These are phyloP conservation scores for Colletotrichum kahawae DNA, from an alignment of 2,329 filamentous ascomycete species.

Conservation along the genomic window DNA sequence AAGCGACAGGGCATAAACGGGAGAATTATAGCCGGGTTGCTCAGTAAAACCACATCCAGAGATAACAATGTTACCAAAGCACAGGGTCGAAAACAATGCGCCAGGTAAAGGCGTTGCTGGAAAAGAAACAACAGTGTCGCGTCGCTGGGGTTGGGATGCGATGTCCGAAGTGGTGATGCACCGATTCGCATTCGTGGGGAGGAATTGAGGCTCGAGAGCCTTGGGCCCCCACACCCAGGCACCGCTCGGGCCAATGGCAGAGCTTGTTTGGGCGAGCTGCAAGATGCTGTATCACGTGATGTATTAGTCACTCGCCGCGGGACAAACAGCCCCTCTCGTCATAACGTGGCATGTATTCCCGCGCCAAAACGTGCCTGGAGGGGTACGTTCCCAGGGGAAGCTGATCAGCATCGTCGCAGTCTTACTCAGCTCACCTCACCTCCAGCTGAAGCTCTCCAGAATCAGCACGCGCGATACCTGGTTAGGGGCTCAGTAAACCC, in stretches of 20 bases:
- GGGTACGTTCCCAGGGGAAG: not conserved
- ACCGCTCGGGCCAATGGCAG: not conserved
- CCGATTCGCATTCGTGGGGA: conserved; percentile 19
- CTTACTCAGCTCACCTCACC: not conserved
- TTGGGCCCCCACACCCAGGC: conserved; percentile 7
- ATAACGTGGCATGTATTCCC: not conserved
- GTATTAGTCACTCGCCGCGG: not conserved
- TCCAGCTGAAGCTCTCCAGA: not conserved
- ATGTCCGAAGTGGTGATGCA: conserved; percentile 21
- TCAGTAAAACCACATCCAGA: conserved; percentile 8
- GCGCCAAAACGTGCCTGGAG: not conserved
- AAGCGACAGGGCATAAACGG: conserved; percentile 17
- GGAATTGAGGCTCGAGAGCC: conserved; percentile 22
- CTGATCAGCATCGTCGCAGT: not conserved
- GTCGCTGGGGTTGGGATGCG: conserved; percentile 18
- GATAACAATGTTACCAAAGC: not conserved
- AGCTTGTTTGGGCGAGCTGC: not conserved
- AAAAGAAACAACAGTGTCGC: conserved; percentile 18
- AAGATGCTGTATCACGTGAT: not conserved
- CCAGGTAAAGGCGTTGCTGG: not conserved
- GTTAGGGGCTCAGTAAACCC: not conserved
- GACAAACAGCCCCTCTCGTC: not conserved
- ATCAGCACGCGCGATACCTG: not conserved
- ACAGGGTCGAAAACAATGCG: conserved; percentile 18
- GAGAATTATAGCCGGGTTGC: conserved; percentile 4